phyloP scores from a whole-genome alignment of 768 basidiomycete species.

The Roridomyces roridus region DNA sequence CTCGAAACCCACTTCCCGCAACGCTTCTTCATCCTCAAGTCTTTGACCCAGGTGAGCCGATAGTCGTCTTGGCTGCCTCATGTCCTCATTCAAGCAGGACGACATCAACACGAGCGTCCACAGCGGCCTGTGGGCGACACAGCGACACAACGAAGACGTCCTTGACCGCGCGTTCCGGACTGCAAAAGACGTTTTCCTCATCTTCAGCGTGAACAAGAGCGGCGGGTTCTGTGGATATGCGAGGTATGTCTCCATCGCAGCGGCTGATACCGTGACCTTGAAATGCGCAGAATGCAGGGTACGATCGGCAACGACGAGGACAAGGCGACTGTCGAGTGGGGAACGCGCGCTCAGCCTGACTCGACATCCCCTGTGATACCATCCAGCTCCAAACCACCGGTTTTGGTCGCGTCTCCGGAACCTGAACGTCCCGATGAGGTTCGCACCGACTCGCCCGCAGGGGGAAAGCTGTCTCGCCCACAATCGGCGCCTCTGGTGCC shows the following conservation, averaged over 20 bases:
- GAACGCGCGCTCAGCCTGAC: too few relatives aligned
- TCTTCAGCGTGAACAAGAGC: too few relatives aligned
- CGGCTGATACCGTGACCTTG: background rate
- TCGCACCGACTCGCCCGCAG: slow-evolving; percentile 7
- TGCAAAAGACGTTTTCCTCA: slow-evolving; percentile 81
- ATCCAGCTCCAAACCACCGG: background rate
- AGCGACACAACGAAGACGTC: slow-evolving; percentile 89
- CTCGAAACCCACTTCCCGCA: slow-evolving; percentile 78
- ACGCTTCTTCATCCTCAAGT: slow-evolving; percentile 92
- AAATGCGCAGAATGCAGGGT: slow-evolving; percentile 66
- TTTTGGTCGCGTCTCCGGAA: background rate
- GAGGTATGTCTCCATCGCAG: slow-evolving; percentile 51
- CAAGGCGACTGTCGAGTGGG: slow-evolving; percentile 6
- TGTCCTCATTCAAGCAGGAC: slow-evolving; percentile 45
- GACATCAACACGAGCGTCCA: slow-evolving; percentile 83
- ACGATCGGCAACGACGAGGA: slow-evolving; percentile 60
- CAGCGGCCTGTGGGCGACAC: slow-evolving; percentile 88
- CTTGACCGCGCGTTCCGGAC: slow-evolving; percentile 93
- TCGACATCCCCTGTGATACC: slow-evolving; percentile 58
- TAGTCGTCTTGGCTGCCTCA: background rate
- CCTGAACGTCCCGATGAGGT: background rate
- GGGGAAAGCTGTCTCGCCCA: background rate
- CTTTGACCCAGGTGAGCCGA: slow-evolving; percentile 76
- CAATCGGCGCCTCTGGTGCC: background rate
- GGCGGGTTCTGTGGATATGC: slow-evolving; percentile 97